These are phyloP conservation scores for Phytophthora agathidicida DNA, from an alignment of 352 stramenopile genomes.

Conservation along the genomic window DNA sequence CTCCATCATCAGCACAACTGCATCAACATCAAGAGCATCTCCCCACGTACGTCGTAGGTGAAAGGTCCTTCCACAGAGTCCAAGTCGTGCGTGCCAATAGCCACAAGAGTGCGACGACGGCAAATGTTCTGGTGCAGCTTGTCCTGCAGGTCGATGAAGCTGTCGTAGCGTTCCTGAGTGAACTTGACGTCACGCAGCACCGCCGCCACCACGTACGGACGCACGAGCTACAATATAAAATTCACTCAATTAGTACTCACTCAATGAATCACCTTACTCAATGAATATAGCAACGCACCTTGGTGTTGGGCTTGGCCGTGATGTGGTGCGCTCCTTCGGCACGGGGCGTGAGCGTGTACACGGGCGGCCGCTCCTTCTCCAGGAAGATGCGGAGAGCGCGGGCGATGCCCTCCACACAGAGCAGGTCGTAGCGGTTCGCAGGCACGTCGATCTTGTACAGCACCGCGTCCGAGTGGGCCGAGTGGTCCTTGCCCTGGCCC, in stretches of 20 bases:
- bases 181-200: slow-evolving; percentile 97
- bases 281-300: slow-evolving; percentile 38
- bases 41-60: slow-evolving; percentile 79
- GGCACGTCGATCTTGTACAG: slow-evolving; percentile 99
- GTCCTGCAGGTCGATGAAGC: slow-evolving; percentile 99
- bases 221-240: slow-evolving; percentile 68
- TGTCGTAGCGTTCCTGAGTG: slow-evolving; percentile 95
- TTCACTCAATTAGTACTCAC: neutral
- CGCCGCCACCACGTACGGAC: slow-evolving; percentile 98
- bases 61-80: slow-evolving; percentile 96
- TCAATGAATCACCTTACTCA: neutral
- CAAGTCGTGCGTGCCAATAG: slow-evolving; percentile 99
- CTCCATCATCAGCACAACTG: neutral
- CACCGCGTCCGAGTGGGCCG: slow-evolving; percentile 84
- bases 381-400: slow-evolving; percentile 97
- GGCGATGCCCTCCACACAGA: slow-evolving; percentile 99
- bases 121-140: slow-evolving; percentile 99
- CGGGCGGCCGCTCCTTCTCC: slow-evolving; percentile 93
- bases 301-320: slow-evolving; percentile 87
- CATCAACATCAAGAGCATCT: neutral
- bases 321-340: slow-evolving; percentile 79
- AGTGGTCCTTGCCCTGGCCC: slow-evolving; percentile 65
- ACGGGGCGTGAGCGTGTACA: slow-evolving; percentile 77
- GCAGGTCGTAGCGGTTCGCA: slow-evolving; percentile 99
- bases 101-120: slow-evolving; percentile 98